phyloP scores from a whole-genome alignment of 2,329 filamentous ascomycete species.

The Cladobotryum protrusum region DNA sequence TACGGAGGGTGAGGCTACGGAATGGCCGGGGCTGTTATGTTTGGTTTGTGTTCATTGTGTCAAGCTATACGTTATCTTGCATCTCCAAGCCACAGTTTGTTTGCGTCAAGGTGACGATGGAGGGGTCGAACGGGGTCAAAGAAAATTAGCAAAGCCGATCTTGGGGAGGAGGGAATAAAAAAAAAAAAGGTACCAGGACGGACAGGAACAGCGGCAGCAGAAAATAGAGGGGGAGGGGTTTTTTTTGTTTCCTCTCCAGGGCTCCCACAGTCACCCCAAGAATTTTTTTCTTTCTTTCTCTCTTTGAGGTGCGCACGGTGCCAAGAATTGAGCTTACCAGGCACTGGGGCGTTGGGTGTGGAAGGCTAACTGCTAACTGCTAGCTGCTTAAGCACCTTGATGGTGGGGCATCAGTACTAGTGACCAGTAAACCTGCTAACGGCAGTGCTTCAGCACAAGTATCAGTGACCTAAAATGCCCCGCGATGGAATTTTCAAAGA shows the following conservation, averaged over 20 bases:
- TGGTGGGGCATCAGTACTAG: slow-evolving; percentile 10
- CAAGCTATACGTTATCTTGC: too few relatives aligned
- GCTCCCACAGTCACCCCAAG: too few relatives aligned
- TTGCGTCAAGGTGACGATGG: background rate
- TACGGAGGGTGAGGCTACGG: too few relatives aligned
- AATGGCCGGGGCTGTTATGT: too few relatives aligned
- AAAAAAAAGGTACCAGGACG: background rate
- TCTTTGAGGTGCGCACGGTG: too few relatives aligned
- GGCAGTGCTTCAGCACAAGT: background rate
- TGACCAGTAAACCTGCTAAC: background rate
- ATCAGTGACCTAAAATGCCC: slow-evolving; percentile 8
- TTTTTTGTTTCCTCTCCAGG: too few relatives aligned
- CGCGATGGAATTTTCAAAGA: slow-evolving; percentile 12
- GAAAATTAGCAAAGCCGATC: background rate
- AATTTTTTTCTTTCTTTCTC: too few relatives aligned
- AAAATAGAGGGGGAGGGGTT: background rate
- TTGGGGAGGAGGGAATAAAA: background rate
- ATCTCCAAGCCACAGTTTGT: too few relatives aligned
- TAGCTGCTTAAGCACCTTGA: background rate
- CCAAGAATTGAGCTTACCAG: too few relatives aligned
- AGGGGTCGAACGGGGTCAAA: background rate
- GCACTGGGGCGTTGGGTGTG: too few relatives aligned
- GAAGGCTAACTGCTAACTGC: too few relatives aligned
- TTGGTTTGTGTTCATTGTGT: too few relatives aligned
- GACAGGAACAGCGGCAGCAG: background rate